phyloP scores from a whole-genome alignment of 495 filamentous ascomycete species.

The Xylaria venustula region DNA sequence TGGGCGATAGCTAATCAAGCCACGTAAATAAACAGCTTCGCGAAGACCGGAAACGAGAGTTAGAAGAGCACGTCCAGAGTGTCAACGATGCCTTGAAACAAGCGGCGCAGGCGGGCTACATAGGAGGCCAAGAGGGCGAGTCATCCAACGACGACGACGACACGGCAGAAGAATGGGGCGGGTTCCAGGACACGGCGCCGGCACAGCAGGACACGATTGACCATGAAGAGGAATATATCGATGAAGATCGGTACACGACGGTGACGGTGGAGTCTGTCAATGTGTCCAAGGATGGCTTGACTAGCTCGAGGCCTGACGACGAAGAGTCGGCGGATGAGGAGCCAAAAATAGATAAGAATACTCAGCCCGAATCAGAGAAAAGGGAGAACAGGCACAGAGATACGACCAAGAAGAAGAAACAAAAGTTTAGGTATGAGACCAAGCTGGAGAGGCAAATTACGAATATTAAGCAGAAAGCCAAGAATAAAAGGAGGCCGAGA shows the following conservation, averaged over 20 bases:
- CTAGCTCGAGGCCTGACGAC: slow-evolving; percentile 42
- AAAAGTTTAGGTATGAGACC: slow-evolving; percentile 89
- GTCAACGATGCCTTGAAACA: slow-evolving; percentile 64
- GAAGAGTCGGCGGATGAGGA: slow-evolving; percentile 47
- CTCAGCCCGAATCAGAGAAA: slow-evolving; percentile 31
- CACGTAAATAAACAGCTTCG: slow-evolving; percentile 57
- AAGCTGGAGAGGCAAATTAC: slow-evolving; percentile 70
- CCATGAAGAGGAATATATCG: slow-evolving; percentile 90
- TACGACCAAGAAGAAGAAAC: slow-evolving; percentile 73
- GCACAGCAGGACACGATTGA: slow-evolving; percentile 51
- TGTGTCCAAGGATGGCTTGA: slow-evolving; percentile 69
- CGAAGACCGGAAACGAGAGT: slow-evolving; percentile 72
- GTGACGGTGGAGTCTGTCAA: slow-evolving; percentile 93
- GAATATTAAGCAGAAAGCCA: slow-evolving; percentile 64
- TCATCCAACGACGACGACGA: slow-evolving; percentile 31
- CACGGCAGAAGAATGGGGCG: slow-evolving; percentile 60
- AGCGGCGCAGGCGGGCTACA: slow-evolving; percentile 47
- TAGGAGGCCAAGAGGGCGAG: slow-evolving; percentile 28
- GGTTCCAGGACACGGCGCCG: slow-evolving; percentile 54
- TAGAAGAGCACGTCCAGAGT: slow-evolving; percentile 73
- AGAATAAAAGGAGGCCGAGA: slow-evolving; percentile 41
- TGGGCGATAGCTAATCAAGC: too few relatives aligned
- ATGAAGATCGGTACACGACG: slow-evolving; percentile 92
- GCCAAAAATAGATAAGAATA: slow-evolving; percentile 26
- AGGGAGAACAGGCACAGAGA: slow-evolving; percentile 28